Evolutionary conservation across 495 filamentous ascomycete genomes (phyloP).

Genomic region (Neurospora terricola): DNA sequence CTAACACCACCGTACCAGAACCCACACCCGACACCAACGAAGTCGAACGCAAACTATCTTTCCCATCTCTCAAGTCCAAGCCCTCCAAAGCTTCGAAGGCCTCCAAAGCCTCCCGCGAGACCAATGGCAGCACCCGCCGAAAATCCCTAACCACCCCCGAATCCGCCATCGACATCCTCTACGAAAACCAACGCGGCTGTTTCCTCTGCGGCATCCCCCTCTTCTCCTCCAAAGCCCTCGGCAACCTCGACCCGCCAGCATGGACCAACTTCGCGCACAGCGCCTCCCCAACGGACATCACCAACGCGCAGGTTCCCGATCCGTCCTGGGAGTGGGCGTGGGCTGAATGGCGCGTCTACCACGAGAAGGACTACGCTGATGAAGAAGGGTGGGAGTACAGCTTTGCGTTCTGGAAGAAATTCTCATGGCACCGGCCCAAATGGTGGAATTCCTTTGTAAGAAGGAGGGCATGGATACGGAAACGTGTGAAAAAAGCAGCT

Average conservation of each 20-base stretch:
- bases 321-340: slow-evolving; percentile 96
- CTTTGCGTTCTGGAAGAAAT: slow-evolving; percentile 66
- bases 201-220: slow-evolving; percentile 84
- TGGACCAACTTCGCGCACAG: slow-evolving; percentile 74
- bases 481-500: slow-evolving; percentile 55
- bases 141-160: slow-evolving; percentile 28
- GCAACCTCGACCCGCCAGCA: slow-evolving; percentile 73
- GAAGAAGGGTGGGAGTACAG: slow-evolving; percentile 95
- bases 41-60: neutral
- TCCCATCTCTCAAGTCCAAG: neutral
- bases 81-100: neutral
- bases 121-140: neutral
- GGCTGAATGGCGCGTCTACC: slow-evolving; percentile 90
- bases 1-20: neutral
- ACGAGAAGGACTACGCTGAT: slow-evolving; percentile 61
- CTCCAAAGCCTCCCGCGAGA: neutral
- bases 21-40: neutral
- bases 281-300: slow-evolving; percentile 72
- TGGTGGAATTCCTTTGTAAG: slow-evolving; percentile 93
- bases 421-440: slow-evolving; percentile 82
- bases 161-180: slow-evolving; percentile 72
- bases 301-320: slow-evolving; percentile 86
- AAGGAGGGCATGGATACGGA: slow-evolving; percentile 77
- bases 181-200: slow-evolving; percentile 81
- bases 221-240: slow-evolving; percentile 76